Conservation (phyloP, 169 alveolate species). For the Plasmodium chabaudi region DNA sequence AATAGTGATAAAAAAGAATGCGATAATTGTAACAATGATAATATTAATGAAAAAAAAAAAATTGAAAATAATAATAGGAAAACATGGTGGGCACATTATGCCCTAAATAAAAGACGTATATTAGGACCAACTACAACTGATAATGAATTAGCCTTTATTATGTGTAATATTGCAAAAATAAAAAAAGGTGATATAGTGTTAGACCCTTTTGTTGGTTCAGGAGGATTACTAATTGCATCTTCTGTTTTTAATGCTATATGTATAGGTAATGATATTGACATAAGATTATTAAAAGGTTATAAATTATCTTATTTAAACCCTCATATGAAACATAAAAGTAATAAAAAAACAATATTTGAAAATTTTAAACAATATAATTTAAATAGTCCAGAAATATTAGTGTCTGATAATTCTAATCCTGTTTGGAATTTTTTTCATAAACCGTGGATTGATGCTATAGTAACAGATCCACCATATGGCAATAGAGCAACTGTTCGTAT, state of each 20-base stretch:
- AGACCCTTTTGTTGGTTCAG: constrained; percentile 99
- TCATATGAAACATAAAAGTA: constrained; percentile 76
- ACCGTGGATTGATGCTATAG: constrained; percentile 95
- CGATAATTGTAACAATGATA: constrained; percentile 5
- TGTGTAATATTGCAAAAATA: constrained; percentile 92
- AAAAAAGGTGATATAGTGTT: constrained; percentile 81
- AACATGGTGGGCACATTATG: constrained; percentile 91
- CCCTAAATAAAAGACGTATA: constrained; percentile 93
- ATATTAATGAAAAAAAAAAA: neutral
- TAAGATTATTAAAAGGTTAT: constrained; percentile 92
- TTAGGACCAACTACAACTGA: constrained; percentile 99
- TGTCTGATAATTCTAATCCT: constrained; percentile 68
- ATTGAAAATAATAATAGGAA: constrained; percentile 15
- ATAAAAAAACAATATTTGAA: constrained; percentile 72
- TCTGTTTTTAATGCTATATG: constrained; percentile 92
- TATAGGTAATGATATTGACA: constrained; percentile 97
- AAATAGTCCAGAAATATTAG: constrained; percentile 79
- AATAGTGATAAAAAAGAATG: constrained; percentile 29
- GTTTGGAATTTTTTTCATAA: constrained; percentile 75
- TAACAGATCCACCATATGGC: constrained; percentile 99
- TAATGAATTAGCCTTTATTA: constrained; percentile 95
- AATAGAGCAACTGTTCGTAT: constrained; percentile 76
- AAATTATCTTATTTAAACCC: constrained; percentile 87
- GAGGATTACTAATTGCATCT: constrained; percentile 94
- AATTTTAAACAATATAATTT: constrained; percentile 80